A percentile compares a stretch with the other conserved stretches of the same genome.
Evolutionary conservation across 1,284 basidiomycete species (phyloP).

Genomic region (Leccinum pallidistipes): DNA sequence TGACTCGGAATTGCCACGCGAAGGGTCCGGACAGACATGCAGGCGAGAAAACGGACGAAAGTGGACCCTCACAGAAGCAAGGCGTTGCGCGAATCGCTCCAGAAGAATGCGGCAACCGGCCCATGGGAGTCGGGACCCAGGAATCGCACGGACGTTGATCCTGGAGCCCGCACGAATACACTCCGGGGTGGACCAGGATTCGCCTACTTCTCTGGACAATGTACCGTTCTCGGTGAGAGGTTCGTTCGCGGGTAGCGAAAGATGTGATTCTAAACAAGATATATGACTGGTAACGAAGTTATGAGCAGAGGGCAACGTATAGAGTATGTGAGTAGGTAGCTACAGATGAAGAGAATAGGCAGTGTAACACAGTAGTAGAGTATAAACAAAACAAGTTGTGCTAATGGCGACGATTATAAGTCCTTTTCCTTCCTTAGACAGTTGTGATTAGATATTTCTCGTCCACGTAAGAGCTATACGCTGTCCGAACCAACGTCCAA

Average conservation of each 20-base stretch:
- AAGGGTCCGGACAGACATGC: background rate
- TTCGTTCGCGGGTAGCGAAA: background rate
- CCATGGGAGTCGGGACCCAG: background rate
- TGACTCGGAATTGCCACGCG: background rate
- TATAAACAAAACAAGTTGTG: constrained; percentile 7
- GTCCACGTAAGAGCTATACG: constrained; percentile 2
- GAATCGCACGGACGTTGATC: constrained; percentile 7
- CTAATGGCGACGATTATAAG: constrained; percentile 15
- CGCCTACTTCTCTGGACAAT: background rate
- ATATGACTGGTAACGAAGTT: background rate
- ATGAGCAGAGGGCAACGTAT: constrained; percentile 10
- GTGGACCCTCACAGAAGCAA: constrained; percentile 4
- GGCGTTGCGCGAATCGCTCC: constrained; percentile 9
- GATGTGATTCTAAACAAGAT: constrained; percentile 1
- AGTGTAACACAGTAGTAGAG: constrained; percentile 7
- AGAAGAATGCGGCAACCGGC: background rate
- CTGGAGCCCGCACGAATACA: background rate
- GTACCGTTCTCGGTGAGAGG: background rate
- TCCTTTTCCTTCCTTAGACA: constrained; percentile 22
- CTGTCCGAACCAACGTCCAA: constrained; percentile 8
- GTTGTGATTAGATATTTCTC: constrained; percentile 21
- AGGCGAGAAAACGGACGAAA: background rate
- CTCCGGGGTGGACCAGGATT: constrained; percentile 7
- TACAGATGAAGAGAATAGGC: constrained; percentile 16
- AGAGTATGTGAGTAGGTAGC: constrained; percentile 13